Base-by-base conservation (phyloP, 768 basidiomycete species). In the Boletus reticuloceps region DNA sequence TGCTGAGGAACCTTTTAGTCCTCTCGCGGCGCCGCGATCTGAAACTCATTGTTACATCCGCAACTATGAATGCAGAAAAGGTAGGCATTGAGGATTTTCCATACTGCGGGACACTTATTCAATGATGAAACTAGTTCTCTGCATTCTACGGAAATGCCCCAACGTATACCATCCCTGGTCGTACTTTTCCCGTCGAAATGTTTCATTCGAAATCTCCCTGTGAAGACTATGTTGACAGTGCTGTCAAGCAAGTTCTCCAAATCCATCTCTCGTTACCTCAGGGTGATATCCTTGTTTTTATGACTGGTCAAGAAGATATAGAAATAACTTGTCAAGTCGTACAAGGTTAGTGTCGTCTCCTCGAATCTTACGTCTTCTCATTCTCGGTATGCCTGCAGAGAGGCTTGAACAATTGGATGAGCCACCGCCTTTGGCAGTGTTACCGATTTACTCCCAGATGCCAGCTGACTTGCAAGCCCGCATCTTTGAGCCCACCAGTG, bases 251-350 rank as follows among this genome's bases (percentile, higher is more conserved):
- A 73, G 91, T 98, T 16, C 80, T 98, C 29, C 92, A 96, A 66
- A 98, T 99, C 42, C 96, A 99, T 69, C 78, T 98, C 39, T 94
- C 96, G 2, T 81, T 89, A 17, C 94, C 96, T 20, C 84, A 85
- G 0, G 97, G 97, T 14, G 97, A 99, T 74, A 91, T 98, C 49
- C 78, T 99, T 40, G 94, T 98, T 25, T 99, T 99, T 72, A 98
- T 98, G 96, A 99, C 97, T 27, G 97, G 97, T 37, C 97, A 98
- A 74, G 97, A 98, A 74, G 96, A 99, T 69, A 99, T 99, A 56
- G 96, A 98, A 73, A 82, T 93, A 31, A 98, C 94, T 12, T 99
- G 97, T 68, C 89, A 92, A 65, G 96, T 98, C 32, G 77, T 98
- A 19, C 83, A 88, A 71, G 94, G 94, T 94, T 48, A 44, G 81